A percentile compares a stretch with the other conserved stretches of the same genome.
These are phyloP conservation scores for Macrolepiota dolichaula DNA, from an alignment of 768 basidiomycete species.

Conservation along the genomic window DNA sequence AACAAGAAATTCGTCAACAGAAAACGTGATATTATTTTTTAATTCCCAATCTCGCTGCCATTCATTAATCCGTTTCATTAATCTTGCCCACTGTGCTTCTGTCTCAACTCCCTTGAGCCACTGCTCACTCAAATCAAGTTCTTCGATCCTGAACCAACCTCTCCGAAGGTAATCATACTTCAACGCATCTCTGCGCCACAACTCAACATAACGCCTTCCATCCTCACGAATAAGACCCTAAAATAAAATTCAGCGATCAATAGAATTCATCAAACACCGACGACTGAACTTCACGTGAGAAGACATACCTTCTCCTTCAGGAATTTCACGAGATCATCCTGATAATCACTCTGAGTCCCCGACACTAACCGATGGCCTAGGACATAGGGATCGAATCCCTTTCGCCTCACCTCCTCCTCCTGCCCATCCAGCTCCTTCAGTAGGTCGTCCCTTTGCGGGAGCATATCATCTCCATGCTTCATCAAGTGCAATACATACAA, in stretches of 20 bases:
- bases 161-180: slow-evolving; percentile 30
- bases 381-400: slow-evolving; percentile 46
- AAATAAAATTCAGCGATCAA: slow-evolving; percentile 1
- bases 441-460: slow-evolving; percentile 37
- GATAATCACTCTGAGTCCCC: slow-evolving; percentile 34
- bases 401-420: slow-evolving; percentile 36
- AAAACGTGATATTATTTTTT: slow-evolving; percentile 22
- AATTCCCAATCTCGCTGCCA: slow-evolving; percentile 56
- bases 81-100: slow-evolving; percentile 47
- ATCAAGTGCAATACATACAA: slow-evolving; percentile 36
- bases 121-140: slow-evolving; percentile 30
- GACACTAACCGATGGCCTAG: slow-evolving; percentile 44
- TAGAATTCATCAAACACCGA: not conserved
- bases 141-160: slow-evolving; percentile 45
- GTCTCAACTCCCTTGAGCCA: slow-evolving; percentile 50
- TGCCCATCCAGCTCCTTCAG: slow-evolving; percentile 34
- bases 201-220: slow-evolving; percentile 44
- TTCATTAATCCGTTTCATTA: slow-evolving; percentile 43
- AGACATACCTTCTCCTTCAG: slow-evolving; percentile 26
- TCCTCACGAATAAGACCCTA: slow-evolving; percentile 38
- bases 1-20: not conserved
- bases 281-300: not conserved
- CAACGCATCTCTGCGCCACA: slow-evolving; percentile 40
- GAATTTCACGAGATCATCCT: slow-evolving; percentile 34
- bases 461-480: slow-evolving; percentile 26